A percentile compares a stretch with the other conserved stretches of the same genome.
Conservation (phyloP, 2,329 filamentous ascomycete species). For the Allantophomopsis lycopodina region DNA sequence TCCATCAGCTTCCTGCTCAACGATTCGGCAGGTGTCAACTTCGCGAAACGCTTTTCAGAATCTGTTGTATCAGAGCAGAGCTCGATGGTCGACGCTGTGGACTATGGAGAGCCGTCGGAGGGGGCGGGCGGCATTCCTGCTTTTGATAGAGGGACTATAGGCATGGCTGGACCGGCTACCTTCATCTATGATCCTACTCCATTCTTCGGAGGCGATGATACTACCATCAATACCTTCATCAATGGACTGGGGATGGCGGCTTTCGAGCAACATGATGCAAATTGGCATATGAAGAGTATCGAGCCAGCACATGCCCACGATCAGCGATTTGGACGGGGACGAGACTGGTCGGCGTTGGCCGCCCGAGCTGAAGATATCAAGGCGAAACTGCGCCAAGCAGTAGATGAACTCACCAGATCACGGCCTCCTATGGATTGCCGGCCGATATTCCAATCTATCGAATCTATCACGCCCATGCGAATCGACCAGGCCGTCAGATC, state of each 20-base stretch:
- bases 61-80: conserved; percentile 10
- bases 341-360: conserved; percentile 9
- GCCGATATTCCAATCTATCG: conserved; percentile 11
- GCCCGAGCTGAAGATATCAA: conserved; percentile 14
- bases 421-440: not conserved
- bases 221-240: conserved; percentile 11
- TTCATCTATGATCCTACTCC: conserved; percentile 4
- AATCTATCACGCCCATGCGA: conserved; percentile 11
- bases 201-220: conserved; percentile 5
- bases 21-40: conserved; percentile 13
- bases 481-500: conserved; percentile 13
- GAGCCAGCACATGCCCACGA: no score
- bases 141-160: not conserved
- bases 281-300: no score
- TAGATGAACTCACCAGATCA: conserved; percentile 8
- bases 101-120: not conserved
- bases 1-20: conserved; percentile 19
- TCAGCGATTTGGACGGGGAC: conserved; percentile 8
- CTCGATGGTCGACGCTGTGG: conserved; percentile 1
- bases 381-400: conserved; percentile 14
- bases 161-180: not conserved
- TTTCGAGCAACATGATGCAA: conserved; percentile 11
- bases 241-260: conserved; percentile 13
- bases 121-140: not conserved
- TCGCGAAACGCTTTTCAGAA: conserved; percentile 15